A percentile compares a stretch with the other conserved stretches of the same genome.
These are phyloP conservation scores for Sonneratia alba DNA, from an alignment of 345 rosid genomes.

Conservation along the genomic window DNA sequence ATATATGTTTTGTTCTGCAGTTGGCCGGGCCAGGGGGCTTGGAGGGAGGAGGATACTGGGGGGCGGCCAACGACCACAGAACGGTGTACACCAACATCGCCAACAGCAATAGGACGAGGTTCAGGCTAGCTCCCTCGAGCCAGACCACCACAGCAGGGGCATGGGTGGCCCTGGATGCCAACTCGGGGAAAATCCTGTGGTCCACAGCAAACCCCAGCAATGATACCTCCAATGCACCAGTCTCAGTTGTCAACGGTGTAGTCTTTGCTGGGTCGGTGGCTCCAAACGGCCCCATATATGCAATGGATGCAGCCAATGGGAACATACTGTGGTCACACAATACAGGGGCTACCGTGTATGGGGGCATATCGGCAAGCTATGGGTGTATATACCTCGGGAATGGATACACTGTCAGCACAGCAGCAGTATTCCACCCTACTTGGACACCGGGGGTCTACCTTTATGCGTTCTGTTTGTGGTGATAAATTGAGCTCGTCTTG, in stretches of 20 bases:
- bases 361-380: conserved; percentile 25
- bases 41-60: conserved; percentile 30
- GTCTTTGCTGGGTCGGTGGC: conserved; percentile 35
- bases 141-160: conserved; percentile 34
- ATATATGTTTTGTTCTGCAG: conserved; percentile 3
- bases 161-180: conserved; percentile 36
- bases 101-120: conserved; percentile 20
- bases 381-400: conserved; percentile 40
- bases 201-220: conserved; percentile 38
- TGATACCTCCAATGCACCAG: conserved; percentile 28
- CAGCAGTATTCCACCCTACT: conserved; percentile 25
- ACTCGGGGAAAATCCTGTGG: conserved; percentile 26
- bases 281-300: conserved; percentile 33
- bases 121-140: conserved; percentile 28
- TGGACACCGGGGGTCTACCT: conserved; percentile 40
- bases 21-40: conserved; percentile 32
- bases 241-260: conserved; percentile 22
- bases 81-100: conserved; percentile 31
- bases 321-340: conserved; percentile 27
- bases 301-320: conserved; percentile 27
- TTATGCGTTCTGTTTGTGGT: conserved; percentile 22
- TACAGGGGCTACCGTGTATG: conserved; percentile 35
- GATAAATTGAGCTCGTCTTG: neutral
- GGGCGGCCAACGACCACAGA: conserved; percentile 32
- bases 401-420: conserved; percentile 22